Evolutionary conservation across 1,284 basidiomycete genomes (phyloP).

Genomic region (Entoloma clypeatum): DNA sequence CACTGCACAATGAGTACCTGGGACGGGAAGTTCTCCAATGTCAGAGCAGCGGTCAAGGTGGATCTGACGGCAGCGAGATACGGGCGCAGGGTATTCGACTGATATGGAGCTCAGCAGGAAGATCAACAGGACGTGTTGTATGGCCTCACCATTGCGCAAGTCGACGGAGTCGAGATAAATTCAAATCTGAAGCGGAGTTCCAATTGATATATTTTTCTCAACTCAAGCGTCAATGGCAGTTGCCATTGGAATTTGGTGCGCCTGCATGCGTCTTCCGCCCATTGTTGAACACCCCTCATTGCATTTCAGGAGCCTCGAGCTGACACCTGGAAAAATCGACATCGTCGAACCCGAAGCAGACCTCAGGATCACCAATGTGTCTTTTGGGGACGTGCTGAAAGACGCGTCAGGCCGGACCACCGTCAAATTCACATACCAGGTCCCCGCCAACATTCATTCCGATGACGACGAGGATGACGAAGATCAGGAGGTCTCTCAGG

Average conservation of each 20-base stretch:
- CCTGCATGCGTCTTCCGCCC: conserved; percentile 21
- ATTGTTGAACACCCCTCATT: conserved; percentile 10
- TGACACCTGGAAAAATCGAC: conserved; percentile 63
- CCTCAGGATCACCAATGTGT: conserved; percentile 81
- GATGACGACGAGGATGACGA: conserved; percentile 53
- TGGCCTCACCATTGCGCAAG: conserved; percentile 44
- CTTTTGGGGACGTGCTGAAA: conserved; percentile 71
- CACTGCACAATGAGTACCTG: conserved; percentile 55
- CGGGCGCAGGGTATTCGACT: conserved; percentile 85
- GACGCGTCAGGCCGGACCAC: conserved; percentile 69
- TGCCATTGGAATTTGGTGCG: conserved; percentile 62
- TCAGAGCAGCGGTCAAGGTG: conserved; percentile 95
- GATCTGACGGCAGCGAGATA: conserved; percentile 96
- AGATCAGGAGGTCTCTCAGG: conserved; percentile 43
- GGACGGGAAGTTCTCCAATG: conserved; percentile 95
- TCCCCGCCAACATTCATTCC: conserved; percentile 36
- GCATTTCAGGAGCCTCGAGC: conserved; percentile 50
- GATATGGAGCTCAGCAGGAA: conserved; percentile 11
- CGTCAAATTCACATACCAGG: conserved; percentile 72
- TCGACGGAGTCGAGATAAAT: too few species aligned
- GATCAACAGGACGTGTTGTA: conserved; percentile 1
- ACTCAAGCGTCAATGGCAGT: conserved; percentile 43
- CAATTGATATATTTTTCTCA: conserved; percentile 26
- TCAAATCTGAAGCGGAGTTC: conserved; percentile 35
- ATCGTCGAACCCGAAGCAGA: conserved; percentile 65